Evolutionary conservation across 177 flowering plant genomes (phyloP), one percentile per base, ranked within the genome.

Genomic region (Vitis hybrid): DNA sequence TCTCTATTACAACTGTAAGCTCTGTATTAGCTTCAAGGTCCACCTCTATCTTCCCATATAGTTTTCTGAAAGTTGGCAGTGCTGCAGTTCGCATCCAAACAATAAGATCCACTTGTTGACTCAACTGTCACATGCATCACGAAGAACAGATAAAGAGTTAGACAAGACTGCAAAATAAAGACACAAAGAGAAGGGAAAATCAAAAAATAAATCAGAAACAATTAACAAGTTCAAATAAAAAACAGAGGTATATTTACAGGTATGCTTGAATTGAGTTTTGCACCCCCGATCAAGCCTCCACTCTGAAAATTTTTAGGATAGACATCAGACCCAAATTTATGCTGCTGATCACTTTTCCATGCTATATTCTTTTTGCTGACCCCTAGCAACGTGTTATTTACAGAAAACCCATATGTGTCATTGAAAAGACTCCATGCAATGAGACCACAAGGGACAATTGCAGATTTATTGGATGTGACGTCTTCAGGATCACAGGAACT

Each of bases 71-170:
- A 64, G 82, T 90, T 50, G 99, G 97, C 66, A 92, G 77, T 53
- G 99, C 99, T 10, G 98, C 99, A 18, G 99, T 89, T 61, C 98
- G 80, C 97, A 96, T 93, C 99, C 99, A 96, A 69, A 96, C 98
- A 29, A 93, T 91, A 70, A 96, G 95, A 79, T 92, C 95, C 68
- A 81, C 97, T 85, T 93, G 99, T 73, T 96, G 88, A 76, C 89
- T 92, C 82, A 96, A 69, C 99, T 96, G 81, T 76, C 64, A 68
- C 53, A 79, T 55, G 69, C 64, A 80, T 39, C 45, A 39, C 8
- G 7, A 39, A 39, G 58, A 69, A 50, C 22, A 52, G 72, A 14
- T 56, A 13, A 31, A 50, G 10, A 51, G 3, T 1, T 10, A 51
- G 12, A 52, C 4, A 21, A 39, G 21, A 21, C 13, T 2, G 50